Base-by-base conservation (phyloP, 352 stramenopile species). In the Globisporangium paddicum region DNA sequence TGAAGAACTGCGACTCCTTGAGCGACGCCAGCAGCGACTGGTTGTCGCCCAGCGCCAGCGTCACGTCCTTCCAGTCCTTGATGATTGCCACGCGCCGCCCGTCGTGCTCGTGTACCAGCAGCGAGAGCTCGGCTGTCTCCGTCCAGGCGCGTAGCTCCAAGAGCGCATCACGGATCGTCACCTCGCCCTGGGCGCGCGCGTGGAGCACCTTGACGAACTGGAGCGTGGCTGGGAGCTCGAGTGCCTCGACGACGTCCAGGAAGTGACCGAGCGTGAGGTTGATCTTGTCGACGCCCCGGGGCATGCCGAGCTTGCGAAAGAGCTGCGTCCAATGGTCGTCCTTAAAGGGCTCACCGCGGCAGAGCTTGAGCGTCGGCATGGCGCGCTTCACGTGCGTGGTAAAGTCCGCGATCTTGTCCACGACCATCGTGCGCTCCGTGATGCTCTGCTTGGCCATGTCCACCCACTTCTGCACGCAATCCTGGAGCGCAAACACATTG, bases 1-100 rank as follows among this genome's bases (percentile, higher is more conserved):
- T 98, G 75, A 98, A 98, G 70, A 98, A 98, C 45, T 95, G 90
- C 19, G 90, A 98, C 59, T 98, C 95, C 51, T 98, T 98, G 4
- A 98, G 75, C 25, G 92, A 98, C 1, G 84, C 87, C 5, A 98
- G 66, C 13, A 98, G 73, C 16, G 82, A 96, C 66, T 98, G 95
- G 63, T 98, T 98, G 70, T 98, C 95, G 0, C 92, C 95, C 2
- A 98, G 65, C 19, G 93, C 90, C 6, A 98, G 75, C n/a, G 93
- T 95, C 19, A 98, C 69, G 40, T 98, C 92, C 50, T 97, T 97
- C 93, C 95, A 98, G 65, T 98, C 93, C 50, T 96, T 96, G 69
- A 98, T 98, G 58, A 98, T 95, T 6, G 83, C 76, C 5, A 96
- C 96, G 5, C 63, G 65, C 8, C 79, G 67, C 0, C 69, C 76